Evolutionary conservation across 2,329 filamentous ascomycete genomes (phyloP).

Genomic region (Clonostachys chloroleuca): DNA sequence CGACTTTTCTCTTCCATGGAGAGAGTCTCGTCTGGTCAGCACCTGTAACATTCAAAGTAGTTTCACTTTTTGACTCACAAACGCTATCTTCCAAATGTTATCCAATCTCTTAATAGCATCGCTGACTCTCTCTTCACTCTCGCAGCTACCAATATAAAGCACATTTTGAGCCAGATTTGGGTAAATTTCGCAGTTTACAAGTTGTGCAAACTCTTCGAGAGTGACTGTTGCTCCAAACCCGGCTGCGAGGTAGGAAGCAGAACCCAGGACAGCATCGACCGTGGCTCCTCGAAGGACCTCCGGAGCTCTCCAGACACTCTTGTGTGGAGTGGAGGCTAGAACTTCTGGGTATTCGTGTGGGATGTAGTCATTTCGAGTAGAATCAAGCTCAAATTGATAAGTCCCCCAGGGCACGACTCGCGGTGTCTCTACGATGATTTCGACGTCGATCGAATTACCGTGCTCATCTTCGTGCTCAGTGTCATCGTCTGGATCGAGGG

Average conservation of each 20-base stretch:
- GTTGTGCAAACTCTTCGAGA: too few species aligned
- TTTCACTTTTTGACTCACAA: too few species aligned
- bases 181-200: too few species aligned
- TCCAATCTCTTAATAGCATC: neutral
- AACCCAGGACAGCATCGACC: too few species aligned
- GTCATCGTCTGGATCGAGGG: slow-evolving; percentile 3
- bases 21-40: too few species aligned
- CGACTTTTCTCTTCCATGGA: too few species aligned
- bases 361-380: neutral
- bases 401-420: slow-evolving; percentile 14
- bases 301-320: neutral
- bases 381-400: slow-evolving; percentile 1
- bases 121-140: neutral
- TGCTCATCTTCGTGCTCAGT: neutral
- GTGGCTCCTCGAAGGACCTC: too few species aligned
- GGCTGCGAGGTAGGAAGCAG: too few species aligned
- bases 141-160: too few species aligned
- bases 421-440: slow-evolving; percentile 7
- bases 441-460: slow-evolving; percentile 8
- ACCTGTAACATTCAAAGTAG: too few species aligned
- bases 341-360: neutral
- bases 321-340: neutral
- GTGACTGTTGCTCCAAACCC: too few species aligned
- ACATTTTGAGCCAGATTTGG: too few species aligned
- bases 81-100: neutral